phyloP scores from a whole-genome alignment of 768 basidiomycete genomes.

The Cystofilobasidium capitatum region DNA sequence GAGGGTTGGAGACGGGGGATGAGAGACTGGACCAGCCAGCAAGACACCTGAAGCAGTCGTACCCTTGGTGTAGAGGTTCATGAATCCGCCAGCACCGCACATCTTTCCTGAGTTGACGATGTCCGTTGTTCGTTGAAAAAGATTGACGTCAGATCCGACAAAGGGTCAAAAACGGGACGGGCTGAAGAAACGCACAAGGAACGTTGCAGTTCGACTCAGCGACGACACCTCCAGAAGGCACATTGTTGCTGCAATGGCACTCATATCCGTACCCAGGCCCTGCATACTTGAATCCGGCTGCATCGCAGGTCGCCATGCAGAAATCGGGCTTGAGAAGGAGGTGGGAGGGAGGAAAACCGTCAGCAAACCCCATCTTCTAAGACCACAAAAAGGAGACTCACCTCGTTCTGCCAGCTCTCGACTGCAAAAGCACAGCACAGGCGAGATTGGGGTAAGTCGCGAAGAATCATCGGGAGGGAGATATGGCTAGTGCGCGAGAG shows the following conservation, averaged over 20 bases:
- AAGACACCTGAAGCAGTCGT: too few relatives aligned
- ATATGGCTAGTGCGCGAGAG: too few relatives aligned
- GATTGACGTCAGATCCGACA: not conserved
- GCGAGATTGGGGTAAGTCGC: too few relatives aligned
- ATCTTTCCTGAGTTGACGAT: not conserved
- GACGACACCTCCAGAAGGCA: not conserved
- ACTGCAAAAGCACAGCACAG: too few relatives aligned
- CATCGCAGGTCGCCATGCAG: slow-evolving; percentile 3
- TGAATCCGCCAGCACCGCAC: not conserved
- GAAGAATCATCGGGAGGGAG: too few relatives aligned
- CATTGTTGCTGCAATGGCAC: not conserved
- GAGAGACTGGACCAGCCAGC: too few relatives aligned
- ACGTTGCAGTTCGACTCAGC: slow-evolving; percentile 3
- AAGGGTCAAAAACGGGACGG: not conserved
- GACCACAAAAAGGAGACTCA: too few relatives aligned
- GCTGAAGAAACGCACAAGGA: not conserved
- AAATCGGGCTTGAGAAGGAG: too few relatives aligned
- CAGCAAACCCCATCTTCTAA: too few relatives aligned
- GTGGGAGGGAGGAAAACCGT: too few relatives aligned
- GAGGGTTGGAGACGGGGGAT: too few relatives aligned
- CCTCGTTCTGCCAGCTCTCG: slow-evolving; percentile 4
- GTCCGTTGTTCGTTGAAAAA: not conserved
- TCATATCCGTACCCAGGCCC: not conserved
- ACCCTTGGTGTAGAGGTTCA: not conserved
- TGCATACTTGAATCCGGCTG: not conserved